Conservation (phyloP, 129 eudicot genomes). For the Ambrosia trifida region DNA sequence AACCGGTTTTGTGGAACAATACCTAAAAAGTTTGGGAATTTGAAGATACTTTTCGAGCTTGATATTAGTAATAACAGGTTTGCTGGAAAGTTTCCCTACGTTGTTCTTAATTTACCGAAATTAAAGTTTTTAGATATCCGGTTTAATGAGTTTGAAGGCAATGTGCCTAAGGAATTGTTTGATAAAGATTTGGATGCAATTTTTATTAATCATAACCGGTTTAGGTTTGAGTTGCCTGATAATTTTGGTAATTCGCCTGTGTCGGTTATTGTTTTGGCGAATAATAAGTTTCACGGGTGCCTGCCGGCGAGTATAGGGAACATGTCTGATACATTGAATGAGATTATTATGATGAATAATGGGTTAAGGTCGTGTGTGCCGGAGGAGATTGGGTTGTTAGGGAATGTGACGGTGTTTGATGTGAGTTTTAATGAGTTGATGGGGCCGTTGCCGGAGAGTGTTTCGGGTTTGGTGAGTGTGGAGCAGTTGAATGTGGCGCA, state of each 20-base stretch:
- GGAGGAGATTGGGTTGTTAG: constrained; percentile 53
- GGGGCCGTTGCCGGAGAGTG: constrained; percentile 75
- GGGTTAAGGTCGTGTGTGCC: constrained; percentile 80
- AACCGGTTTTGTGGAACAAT: constrained; percentile 82
- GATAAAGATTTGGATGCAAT: constrained; percentile 79
- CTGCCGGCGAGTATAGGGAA: constrained; percentile 82
- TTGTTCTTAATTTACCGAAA: constrained; percentile 59
- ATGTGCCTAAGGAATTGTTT: constrained; percentile 66
- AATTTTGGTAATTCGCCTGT: constrained; percentile 95
- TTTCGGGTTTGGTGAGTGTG: constrained; percentile 66
- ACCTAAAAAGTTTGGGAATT: constrained; percentile 56
- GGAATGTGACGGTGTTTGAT: constrained; percentile 75
- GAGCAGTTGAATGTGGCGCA: constrained; percentile 83
- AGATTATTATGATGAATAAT: constrained; percentile 74
- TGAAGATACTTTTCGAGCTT: constrained; percentile 66
- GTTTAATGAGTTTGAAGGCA: constrained; percentile 85
- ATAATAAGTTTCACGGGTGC: constrained; percentile 75
- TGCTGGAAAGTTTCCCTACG: constrained; percentile 80
- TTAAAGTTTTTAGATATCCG: constrained; percentile 71
- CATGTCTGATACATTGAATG: constrained; percentile 74
- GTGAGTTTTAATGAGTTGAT: constrained; percentile 61
- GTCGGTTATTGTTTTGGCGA: constrained; percentile 80
- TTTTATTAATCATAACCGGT: constrained; percentile 78
- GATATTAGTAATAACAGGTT: constrained; percentile 93
- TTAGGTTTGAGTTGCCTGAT: constrained; percentile 68